Base-by-base conservation (phyloP, 805 yeast species). In the Kuraishia hungarica region DNA sequence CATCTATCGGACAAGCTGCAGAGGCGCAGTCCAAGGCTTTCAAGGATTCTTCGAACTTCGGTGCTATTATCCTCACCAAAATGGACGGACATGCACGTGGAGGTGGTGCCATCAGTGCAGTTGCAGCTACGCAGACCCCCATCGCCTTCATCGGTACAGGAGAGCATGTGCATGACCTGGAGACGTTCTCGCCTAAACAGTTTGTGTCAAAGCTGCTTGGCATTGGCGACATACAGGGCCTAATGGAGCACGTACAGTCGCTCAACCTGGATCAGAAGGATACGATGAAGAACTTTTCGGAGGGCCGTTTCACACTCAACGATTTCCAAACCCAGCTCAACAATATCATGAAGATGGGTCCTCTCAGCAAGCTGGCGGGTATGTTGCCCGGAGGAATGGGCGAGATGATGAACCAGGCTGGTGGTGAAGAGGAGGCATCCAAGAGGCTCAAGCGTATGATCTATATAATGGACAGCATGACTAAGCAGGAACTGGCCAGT, bases 41-140 rank as follows among this genome's bases (percentile, higher is more conserved):
- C 74, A 94, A 93, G 70, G 97, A 92, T 53, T 82, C 92, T 35
- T 78, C 97, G 3, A 85, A 93, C 66, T 94, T 94, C 66, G 99
- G 99, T 63, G 91, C 97, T 24, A 93, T 93, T 59, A 87, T 93
- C 57, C 78, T 93, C 66, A 93, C 99, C 22, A 93, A 93, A 70
- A 84, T 93, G 96, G 99, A 93, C 72, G 98, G 98, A 53, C 97
- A 94, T 65, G 99, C 98, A 46, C 93, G 88, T 72, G 99, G 99
- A 69, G 99, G 99, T 73, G 99, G 99, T 77, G 99, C 99, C 29
- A 92, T 93, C 54, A 90, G 97, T 47, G 99, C 99, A 0, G 97
- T 93, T 54, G 99, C 99, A 1, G 94, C 97, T 2, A 93, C 98
- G 2, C 79, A 88, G 55, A 94, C 98, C 0, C 99, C 99, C 7